A percentile compares a stretch with the other conserved stretches of the same genome.
Evolutionary conservation across 2,329 filamentous ascomycete species (phyloP).

Genomic region (Microsporum audouinii): DNA sequence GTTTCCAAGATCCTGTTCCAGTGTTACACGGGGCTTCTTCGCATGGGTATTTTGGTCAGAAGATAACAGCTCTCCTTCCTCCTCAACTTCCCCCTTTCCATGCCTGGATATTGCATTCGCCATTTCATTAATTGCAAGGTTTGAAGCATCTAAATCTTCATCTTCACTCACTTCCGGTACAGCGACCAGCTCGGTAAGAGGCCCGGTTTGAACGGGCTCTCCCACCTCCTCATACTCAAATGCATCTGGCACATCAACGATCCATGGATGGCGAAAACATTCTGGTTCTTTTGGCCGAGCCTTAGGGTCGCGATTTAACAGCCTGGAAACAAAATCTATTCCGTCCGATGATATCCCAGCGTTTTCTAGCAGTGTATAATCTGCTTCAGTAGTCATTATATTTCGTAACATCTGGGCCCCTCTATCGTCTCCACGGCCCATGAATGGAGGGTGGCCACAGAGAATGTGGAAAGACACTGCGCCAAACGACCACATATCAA

Average conservation of each 20-base stretch:
- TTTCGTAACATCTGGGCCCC: conserved; percentile 65
- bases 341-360: conserved; percentile 46
- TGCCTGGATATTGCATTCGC: conserved; percentile 20
- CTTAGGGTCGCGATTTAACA: conserved; percentile 71
- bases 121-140: conserved; percentile 49
- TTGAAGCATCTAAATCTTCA: conserved; percentile 44
- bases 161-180: conserved; percentile 31
- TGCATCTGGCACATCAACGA: conserved; percentile 44
- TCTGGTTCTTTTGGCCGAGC: conserved; percentile 61
- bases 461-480: conserved; percentile 83
- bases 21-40: conserved; percentile 13
- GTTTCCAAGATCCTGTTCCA: conserved; percentile 6
- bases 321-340: conserved; percentile 62
- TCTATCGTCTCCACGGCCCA: conserved; percentile 61
- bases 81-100: conserved; percentile 24
- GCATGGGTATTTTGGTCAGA: conserved; percentile 7
- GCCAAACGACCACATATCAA: conserved; percentile 93
- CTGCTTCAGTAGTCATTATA: conserved; percentile 69
- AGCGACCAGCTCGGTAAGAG: conserved; percentile 36
- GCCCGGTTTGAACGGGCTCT: conserved; percentile 31
- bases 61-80: conserved; percentile 24
- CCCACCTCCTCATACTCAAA: conserved; percentile 44
- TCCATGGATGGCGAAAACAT: conserved; percentile 64
- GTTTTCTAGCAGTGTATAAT: conserved; percentile 52
- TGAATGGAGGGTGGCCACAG: conserved; percentile 69